Percentiles rank a stretch among this genome's conserved stretches.
Conservation (phyloP, 495 filamentous ascomycete species). For the Aspergillus ellipticus region DNA sequence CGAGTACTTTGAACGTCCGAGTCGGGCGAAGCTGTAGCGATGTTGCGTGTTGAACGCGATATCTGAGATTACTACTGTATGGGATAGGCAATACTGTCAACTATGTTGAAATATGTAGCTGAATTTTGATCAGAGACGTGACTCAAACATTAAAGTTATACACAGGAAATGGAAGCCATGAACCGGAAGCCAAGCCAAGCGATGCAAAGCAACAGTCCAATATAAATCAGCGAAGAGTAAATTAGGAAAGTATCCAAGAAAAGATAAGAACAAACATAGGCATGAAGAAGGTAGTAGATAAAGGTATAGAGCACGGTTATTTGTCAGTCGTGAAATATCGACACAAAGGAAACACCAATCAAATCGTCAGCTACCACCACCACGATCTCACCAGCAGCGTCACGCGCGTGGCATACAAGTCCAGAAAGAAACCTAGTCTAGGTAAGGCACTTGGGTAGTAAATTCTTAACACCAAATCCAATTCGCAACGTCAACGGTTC, state of each 20-base stretch:
- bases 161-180: slow-evolving; percentile 21
- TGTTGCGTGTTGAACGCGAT: background rate
- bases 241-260: slow-evolving; percentile 12
- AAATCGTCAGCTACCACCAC: background rate
- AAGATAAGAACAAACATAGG: background rate
- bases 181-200: background rate
- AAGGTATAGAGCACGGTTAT: background rate
- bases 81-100: background rate
- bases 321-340: slow-evolving; percentile 1
- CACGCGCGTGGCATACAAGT: background rate
- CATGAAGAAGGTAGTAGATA: background rate
- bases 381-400: background rate
- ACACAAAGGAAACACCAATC: slow-evolving; percentile 1
- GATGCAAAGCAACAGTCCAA: background rate
- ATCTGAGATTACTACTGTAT: background rate
- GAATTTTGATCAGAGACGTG: background rate
- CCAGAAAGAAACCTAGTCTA: background rate
- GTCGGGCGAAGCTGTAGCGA: slow-evolving; percentile 54
- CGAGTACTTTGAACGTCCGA: slow-evolving; percentile 51
- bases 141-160: slow-evolving; percentile 13
- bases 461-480: background rate
- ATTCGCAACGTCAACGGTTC: background rate
- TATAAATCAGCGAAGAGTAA: background rate
- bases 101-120: background rate
- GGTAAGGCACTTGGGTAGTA: background rate